Base-by-base conservation (phyloP, 2,329 filamentous ascomycete species). In the Raffaelea albimanens region DNA sequence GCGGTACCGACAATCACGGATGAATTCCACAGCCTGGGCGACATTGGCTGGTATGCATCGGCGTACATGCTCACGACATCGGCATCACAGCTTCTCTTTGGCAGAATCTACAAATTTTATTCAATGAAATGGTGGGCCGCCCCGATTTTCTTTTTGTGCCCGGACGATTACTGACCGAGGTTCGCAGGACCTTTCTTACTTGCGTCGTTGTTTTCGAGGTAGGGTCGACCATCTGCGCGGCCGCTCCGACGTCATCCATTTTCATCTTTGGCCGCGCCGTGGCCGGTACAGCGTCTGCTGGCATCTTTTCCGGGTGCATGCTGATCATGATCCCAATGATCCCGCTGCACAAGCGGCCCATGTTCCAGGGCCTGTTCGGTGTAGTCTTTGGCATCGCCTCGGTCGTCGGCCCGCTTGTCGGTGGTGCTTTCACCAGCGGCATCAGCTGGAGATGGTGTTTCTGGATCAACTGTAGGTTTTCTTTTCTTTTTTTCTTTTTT, bases 11-110 rank as follows among this genome's bases (percentile, higher is more conserved):
- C 65, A 31, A 78, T 78, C 56, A 75, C 73, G n/a, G 67, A 76
- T 54, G 72, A 77, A 19, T 78, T 79, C 58, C 63, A 74, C 42
- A 74, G 75, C 45, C 61, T 81, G 2, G 71, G 72, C 2, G 79
- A 83, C 51, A 76, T 82, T 48, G 77, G 77, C 45, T 83, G 79
- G 79, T 82, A 82, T 58, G 77, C 74, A 5, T 76, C 75, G 34
- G 71, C 76, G 1, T 80, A 80, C 58, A 74, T 81, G 67, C 64
- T 82, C 52, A 79, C 77, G 13, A 75, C 75, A 2, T 70, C 74
- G 7, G 73, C 73, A n/a, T 72, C 68, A 18, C 72, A 76, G 55
- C 64, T 76, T 3, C 56, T 76, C 9, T 78, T 73, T 56, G 75
- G 75, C 7, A 66, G 73, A 36, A 66, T 78, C 36, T 79, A 76